A percentile compares a stretch with the other conserved stretches of the same genome.
These are phyloP conservation scores for Cordyceps tenuipes DNA, from an alignment of 2,329 filamentous ascomycete species.

Conservation along the genomic window DNA sequence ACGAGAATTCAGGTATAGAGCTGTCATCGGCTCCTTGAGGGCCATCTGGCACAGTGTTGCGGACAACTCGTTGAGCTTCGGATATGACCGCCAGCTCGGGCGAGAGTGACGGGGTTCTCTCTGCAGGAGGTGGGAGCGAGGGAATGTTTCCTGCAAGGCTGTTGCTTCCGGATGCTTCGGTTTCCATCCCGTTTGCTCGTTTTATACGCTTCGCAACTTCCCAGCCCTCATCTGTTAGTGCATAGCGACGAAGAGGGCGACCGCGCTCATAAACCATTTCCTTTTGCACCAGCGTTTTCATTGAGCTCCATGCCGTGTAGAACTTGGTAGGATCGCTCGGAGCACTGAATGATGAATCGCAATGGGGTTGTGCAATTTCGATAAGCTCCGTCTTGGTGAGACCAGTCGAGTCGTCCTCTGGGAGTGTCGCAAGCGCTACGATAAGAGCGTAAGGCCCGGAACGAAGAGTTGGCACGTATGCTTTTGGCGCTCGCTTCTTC, in stretches of 20 bases:
- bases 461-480: slow-evolving; percentile 64
- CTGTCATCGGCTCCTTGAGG: slow-evolving; percentile 4
- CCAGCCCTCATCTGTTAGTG: slow-evolving; percentile 70
- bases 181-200: slow-evolving; percentile 34
- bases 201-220: slow-evolving; percentile 61
- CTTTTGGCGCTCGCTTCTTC: slow-evolving; percentile 55
- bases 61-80: not conserved
- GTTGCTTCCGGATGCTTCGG: slow-evolving; percentile 17
- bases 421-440: slow-evolving; percentile 53
- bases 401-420: slow-evolving; percentile 42
- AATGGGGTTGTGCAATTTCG: slow-evolving; percentile 60
- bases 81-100: slow-evolving; percentile 13
- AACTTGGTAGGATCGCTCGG: slow-evolving; percentile 59
- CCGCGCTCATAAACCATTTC: slow-evolving; percentile 66
- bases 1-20: slow-evolving; percentile 41
- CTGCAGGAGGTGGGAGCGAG: slow-evolving; percentile 2
- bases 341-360: slow-evolving; percentile 63
- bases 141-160: not conserved
- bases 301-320: slow-evolving; percentile 76
- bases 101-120: slow-evolving; percentile 14
- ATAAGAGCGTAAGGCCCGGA: slow-evolving; percentile 69
- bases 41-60: slow-evolving; percentile 7
- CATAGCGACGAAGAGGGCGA: slow-evolving; percentile 58
- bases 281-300: slow-evolving; percentile 66
- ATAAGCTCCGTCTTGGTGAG: slow-evolving; percentile 63